Evolutionary conservation across 768 basidiomycete species (phyloP), one percentile per base, ranked within the genome.

Genomic region (Leccinum longicurvipes): DNA sequence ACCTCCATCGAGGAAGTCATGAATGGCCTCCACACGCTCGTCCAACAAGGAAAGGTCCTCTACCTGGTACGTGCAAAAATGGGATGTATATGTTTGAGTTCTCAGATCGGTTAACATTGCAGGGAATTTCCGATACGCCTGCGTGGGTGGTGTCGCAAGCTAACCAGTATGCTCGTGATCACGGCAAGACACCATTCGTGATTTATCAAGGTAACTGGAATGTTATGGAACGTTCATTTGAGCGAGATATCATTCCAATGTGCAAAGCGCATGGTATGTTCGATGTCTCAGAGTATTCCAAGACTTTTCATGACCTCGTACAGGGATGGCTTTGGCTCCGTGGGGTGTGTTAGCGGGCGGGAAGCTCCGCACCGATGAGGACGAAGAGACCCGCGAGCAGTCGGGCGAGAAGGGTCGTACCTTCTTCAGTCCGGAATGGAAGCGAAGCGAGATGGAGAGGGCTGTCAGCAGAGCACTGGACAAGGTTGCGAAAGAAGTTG

Each of bases 401-500:
- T 61, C 69, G 0, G 71, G 70, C 14, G 62, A 47, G 46, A 47
- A 47, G 5, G 46, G 46, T 25, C 46, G 46, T 6, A 28, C 46
- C 1, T 3, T 47, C n/a, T 9, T 28, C 46, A 28, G 2, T 25
- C 7, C 27, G 2, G 46, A 47, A 25, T 83, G 82, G 82, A 67
- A 77, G 61, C 76, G 82, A 6, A 79, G 54, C 32, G 78, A 79
- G 41, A 59, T 70, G 15, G 78, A 84, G 60, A 70, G 60, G 47
- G 71, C 71, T 28, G 67, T 82, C 14, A 74, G 74, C 51, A 61
- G 66, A 3, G 81, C 74, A 0, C 69, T 83, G 23, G 80, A 80
- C 60, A 75, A 79, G 54, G 76, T 85, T 11, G 81, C 82, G 1
- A 60, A 61, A 14, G 77, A 83, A 58, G 70, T 82, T 6, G 82